Percentiles rank a stretch among this genome's conserved stretches.
phyloP scores from a whole-genome alignment of 768 basidiomycete genomes.

The Arthromyces matolae region DNA sequence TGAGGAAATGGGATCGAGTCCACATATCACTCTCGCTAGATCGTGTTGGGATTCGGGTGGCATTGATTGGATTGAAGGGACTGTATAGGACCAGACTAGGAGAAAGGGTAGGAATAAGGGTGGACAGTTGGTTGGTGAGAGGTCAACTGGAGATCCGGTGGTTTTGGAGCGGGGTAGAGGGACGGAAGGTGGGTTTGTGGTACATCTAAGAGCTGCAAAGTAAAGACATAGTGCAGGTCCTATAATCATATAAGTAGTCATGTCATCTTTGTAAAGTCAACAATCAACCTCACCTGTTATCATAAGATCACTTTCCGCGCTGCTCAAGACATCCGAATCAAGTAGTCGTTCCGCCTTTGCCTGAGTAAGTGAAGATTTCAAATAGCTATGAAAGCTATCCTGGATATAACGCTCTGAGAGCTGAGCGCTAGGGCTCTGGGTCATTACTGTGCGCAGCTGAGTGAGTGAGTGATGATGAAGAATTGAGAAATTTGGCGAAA shows the following conservation, averaged over 20 bases:
- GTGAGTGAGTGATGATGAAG: too few species aligned
- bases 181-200: conserved; percentile 75
- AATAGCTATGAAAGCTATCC: conserved; percentile 78
- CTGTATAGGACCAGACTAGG: conserved; percentile 65
- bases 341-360: conserved; percentile 75
- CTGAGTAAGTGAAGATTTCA: conserved; percentile 73
- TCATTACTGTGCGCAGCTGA: too few species aligned
- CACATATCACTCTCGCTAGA: conserved; percentile 77
- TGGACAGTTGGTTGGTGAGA: conserved; percentile 69
- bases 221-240: conserved; percentile 82
- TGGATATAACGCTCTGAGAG: conserved; percentile 67
- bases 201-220: conserved; percentile 77
- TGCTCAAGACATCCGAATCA: conserved; percentile 68
- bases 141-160: conserved; percentile 44
- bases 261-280: not conserved
- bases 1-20: conserved; percentile 44
- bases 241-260: conserved; percentile 17
- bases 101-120: conserved; percentile 65
- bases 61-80: conserved; percentile 61
- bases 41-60: conserved; percentile 70
- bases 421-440: too few species aligned
- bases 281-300: conserved; percentile 62
- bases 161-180: conserved; percentile 64
- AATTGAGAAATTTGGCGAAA: too few species aligned
- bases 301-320: conserved; percentile 82